phyloP scores from a whole-genome alignment of 768 basidiomycete species.

The Lactarius hatsudake region DNA sequence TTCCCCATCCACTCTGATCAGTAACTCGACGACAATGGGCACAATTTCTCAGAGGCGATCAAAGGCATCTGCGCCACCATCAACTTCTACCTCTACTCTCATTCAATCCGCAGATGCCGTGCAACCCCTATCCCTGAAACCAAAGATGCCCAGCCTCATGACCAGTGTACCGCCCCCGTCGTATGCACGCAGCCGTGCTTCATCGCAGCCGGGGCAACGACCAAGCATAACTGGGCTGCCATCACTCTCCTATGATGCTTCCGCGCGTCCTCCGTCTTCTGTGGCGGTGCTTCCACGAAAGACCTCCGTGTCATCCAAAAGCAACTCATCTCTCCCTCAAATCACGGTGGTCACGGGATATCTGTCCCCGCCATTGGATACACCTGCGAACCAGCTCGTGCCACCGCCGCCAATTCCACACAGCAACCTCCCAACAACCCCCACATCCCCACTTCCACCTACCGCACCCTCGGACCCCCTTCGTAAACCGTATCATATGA shows the following conservation, averaged over 20 bases:
- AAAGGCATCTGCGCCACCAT: slow-evolving; percentile 62
- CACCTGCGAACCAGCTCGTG: slow-evolving; percentile 36
- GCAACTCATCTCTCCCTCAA: slow-evolving; percentile 49
- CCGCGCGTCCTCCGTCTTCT: slow-evolving; percentile 49
- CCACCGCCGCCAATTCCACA: slow-evolving; percentile 50
- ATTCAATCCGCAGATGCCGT: slow-evolving; percentile 17
- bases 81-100: slow-evolving; percentile 26
- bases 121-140: slow-evolving; percentile 36
- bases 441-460: slow-evolving; percentile 75
- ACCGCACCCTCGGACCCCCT: slow-evolving; percentile 67
- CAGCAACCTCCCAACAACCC: slow-evolving; percentile 65
- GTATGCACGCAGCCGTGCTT: slow-evolving; percentile 55
- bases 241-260: slow-evolving; percentile 50
- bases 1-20: slow-evolving; percentile 43
- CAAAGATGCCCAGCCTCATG: slow-evolving; percentile 35
- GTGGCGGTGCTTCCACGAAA: slow-evolving; percentile 47
- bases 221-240: slow-evolving; percentile 46
- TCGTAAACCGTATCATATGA: slow-evolving; percentile 88
- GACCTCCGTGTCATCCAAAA: slow-evolving; percentile 52
- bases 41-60: slow-evolving; percentile 66
- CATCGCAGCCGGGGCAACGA: slow-evolving; percentile 74
- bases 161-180: slow-evolving; percentile 1
- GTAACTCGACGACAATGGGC: slow-evolving; percentile 55
- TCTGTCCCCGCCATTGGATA: slow-evolving; percentile 39
- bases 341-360: slow-evolving; percentile 53